A percentile compares a stretch with the other conserved stretches of the same genome.
Evolutionary conservation across 306 rosid species (phyloP).

Genomic region (Cicer judaicum): DNA sequence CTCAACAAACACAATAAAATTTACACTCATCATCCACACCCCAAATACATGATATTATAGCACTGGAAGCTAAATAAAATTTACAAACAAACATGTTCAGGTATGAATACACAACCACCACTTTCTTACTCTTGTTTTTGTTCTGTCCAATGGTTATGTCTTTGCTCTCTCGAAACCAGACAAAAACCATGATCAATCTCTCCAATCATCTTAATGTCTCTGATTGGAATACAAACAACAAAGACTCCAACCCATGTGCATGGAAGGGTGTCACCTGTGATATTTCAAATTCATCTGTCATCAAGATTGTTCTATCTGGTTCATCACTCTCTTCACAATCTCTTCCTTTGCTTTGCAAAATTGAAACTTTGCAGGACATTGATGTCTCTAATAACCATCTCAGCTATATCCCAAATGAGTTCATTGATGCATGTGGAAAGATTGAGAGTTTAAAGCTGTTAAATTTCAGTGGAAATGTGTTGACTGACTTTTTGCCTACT

Average conservation of each 20-base stretch:
- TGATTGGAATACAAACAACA: slow-evolving; percentile 45
- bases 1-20: slow-evolving; percentile 17
- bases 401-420: slow-evolving; percentile 53
- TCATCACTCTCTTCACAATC: slow-evolving; percentile 46
- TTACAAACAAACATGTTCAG: slow-evolving; percentile 50
- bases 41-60: slow-evolving; percentile 8
- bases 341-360: slow-evolving; percentile 58
- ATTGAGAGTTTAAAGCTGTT: slow-evolving; percentile 51
- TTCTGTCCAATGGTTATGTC: slow-evolving; percentile 58
- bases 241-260: slow-evolving; percentile 58
- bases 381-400: slow-evolving; percentile 61
- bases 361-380: slow-evolving; percentile 62
- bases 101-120: slow-evolving; percentile 43
- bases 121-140: slow-evolving; percentile 42
- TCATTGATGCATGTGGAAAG: slow-evolving; percentile 64
- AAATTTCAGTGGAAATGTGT: slow-evolving; percentile 59
- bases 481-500: slow-evolving; percentile 55
- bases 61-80: background rate
- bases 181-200: slow-evolving; percentile 49
- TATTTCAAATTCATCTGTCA: slow-evolving; percentile 44
- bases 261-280: slow-evolving; percentile 73
- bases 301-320: slow-evolving; percentile 47
- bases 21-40: background rate
- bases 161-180: slow-evolving; percentile 58
- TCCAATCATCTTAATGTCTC: slow-evolving; percentile 22